Base-by-base conservation (phyloP, 2,329 filamentous ascomycete species). In the Karstenula rhodostoma region DNA sequence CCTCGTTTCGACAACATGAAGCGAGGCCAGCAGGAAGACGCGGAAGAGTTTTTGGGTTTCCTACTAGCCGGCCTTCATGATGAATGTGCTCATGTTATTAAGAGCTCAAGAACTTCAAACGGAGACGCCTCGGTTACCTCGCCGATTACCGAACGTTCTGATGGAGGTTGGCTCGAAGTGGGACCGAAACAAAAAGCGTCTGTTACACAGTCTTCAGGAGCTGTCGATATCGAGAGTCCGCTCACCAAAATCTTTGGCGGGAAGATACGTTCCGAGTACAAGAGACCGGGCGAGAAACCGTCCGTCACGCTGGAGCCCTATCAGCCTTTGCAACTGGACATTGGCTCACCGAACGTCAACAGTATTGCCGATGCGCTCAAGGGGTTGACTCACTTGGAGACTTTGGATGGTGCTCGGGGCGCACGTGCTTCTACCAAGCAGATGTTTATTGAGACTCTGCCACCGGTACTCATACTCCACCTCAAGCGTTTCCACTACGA, bases 401-500 rank as follows among this genome's bases (percentile, higher is more conserved):
- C 88, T 29, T 83, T 99, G 23, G 90, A 94, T 65, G 93, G 92
- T 32, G 91, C 91, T 4, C 89, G 91, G 52, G 93, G 93, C 32
- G 89, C 90, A 67, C 88, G 90, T 29, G 86, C 87, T 27, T 93
- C 93, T 1, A 96, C 92, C 33, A 99, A 98, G 80, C 95, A 98
- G 77, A 89, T 97, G 2, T 93, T 96, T 68, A 96, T 99, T 64
- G 94, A 98, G 71, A 92, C 89, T 1, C 83, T 98, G 17, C 95
- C 95, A 0, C 92, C 93, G 0, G 92, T 98, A 4, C 86, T 99
- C 13, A 96, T 98, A 56, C 85, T 99, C 9, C 95, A 99, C 74
- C 85, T 99, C 44, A 99, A 99, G 81, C 92, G 95, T 47, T 99
- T 99, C 84, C 93, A 97, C 71, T 98, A 97, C 71, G 93, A 98